A percentile compares a stretch with the other conserved stretches of the same genome.
Conservation (phyloP, 129 eudicot species). For the Logfia minima region DNA sequence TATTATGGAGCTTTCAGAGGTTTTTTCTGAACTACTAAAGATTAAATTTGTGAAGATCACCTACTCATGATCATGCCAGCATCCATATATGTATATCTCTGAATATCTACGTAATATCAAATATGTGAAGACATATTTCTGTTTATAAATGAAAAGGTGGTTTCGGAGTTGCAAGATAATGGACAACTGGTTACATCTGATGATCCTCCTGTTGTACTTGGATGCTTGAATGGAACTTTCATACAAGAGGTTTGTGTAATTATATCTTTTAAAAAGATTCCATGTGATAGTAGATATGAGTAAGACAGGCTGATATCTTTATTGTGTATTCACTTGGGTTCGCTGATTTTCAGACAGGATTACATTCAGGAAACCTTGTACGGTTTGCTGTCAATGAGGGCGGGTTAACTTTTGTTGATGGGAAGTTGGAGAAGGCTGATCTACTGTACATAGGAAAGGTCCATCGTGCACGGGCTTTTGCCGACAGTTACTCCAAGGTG, state of each 20-base stretch:
- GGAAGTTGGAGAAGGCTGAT: conserved; percentile 83
- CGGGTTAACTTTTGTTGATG: conserved; percentile 73
- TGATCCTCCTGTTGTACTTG: conserved; percentile 89
- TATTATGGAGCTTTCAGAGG: conserved; percentile 11
- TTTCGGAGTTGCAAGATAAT: conserved; percentile 75
- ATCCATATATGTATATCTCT: too few relatives aligned
- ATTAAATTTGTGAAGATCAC: background rate
- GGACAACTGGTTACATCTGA: conserved; percentile 86
- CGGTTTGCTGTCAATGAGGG: conserved; percentile 71
- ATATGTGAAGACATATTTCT: background rate
- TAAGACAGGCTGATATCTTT: background rate
- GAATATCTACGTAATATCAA: background rate
- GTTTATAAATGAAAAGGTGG: conserved; percentile 54
- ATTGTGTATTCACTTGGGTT: background rate
- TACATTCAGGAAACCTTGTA: conserved; percentile 63
- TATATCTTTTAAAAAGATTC: background rate
- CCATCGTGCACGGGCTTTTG: conserved; percentile 86
- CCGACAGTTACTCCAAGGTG: conserved; percentile 98
- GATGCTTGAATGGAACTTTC: conserved; percentile 62
- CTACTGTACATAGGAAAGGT: conserved; percentile 66
- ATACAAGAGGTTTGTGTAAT: conserved; percentile 65
- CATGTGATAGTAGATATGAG: background rate
- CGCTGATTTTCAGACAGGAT: conserved; percentile 50
- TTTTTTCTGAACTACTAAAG: background rate
- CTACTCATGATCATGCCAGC: too few relatives aligned